Conservation (phyloP, 768 basidiomycete species). For the Ramaria rubella region DNA sequence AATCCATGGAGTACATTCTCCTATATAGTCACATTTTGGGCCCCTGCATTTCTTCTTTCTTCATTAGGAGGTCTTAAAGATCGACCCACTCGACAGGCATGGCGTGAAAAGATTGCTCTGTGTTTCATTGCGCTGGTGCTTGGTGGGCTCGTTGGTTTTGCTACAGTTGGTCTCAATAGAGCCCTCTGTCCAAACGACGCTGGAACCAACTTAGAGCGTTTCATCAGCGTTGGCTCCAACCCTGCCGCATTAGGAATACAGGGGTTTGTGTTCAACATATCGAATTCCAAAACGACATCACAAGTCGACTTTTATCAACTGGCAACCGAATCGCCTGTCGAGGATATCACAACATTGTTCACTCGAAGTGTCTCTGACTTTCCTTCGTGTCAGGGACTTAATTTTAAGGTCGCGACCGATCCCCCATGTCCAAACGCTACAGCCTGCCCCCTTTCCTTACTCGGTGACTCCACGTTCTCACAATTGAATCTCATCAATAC, state of each 20-base stretch:
- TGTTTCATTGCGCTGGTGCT: constrained; percentile 80
- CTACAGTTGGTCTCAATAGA: constrained; percentile 89
- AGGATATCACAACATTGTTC: constrained; percentile 89
- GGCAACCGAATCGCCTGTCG: constrained; percentile 53
- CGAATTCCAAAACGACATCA: constrained; percentile 39
- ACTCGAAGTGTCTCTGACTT: constrained; percentile 61
- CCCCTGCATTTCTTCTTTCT: constrained; percentile 67
- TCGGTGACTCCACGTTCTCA: constrained; percentile 49
- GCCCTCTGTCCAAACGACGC: constrained; percentile 74
- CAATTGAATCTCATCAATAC: constrained; percentile 64
- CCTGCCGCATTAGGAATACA: constrained; percentile 66
- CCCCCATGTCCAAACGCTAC: constrained; percentile 56
- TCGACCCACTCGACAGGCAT: constrained; percentile 73
- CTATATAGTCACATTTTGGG: constrained; percentile 82
- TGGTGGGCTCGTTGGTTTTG: constrained; percentile 79
- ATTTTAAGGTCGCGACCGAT: constrained; percentile 66
- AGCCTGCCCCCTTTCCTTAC: constrained; percentile 60
- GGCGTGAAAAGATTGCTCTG: constrained; percentile 95
- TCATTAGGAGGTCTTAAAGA: constrained; percentile 78
- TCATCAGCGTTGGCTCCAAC: constrained; percentile 44
- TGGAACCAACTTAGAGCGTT: constrained; percentile 36
- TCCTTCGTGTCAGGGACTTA: constrained; percentile 52
- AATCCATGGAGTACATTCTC: constrained; percentile 81
- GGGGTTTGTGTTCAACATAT: constrained; percentile 73
- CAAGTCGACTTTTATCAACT: constrained; percentile 56